Evolutionary conservation across 148 eudicot genomes (phyloP), one percentile per base, ranked within the genome.

Genomic region (Camellia japonica): DNA sequence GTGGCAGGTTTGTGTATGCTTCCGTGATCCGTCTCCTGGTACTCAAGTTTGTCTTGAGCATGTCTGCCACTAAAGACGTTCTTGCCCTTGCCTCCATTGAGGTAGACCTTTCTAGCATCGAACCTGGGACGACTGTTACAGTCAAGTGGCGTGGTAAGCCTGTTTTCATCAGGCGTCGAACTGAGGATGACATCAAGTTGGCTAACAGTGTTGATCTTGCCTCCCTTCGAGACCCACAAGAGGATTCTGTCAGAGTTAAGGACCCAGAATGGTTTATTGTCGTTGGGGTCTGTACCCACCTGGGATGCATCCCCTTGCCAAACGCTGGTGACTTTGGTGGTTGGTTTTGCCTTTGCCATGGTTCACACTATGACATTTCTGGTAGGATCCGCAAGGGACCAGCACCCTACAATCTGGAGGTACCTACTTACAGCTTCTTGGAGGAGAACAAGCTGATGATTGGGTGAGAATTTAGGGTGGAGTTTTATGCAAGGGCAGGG

Each of bases 261-360:
- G 69, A 84, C 47, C 87, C 87, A 6, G 87, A 84, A 61, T 84
- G 87, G 87, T 82, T 84, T 41, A 76, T 81, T 58, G 84, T 81
- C 20, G 30, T 84, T 51, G 87, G 87, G 19, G 87, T 84, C 1
- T 84, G 87, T 73, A 84, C 84, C 46, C 87, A 84, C 68, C 30
- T 84, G 81, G 83, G 86, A 1, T 84, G 83, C 74, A 84, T 84
- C 43, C 86, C 83, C 5, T 54, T 84, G 65, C 86, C 86, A 49
- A 84, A 84, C 78, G 84, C 87, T 74, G 84, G 87, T 51, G 87
- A 84, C 52, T 84, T 62, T 67, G 80, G 87, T n/a, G 87, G 87
- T 14, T 84, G 87, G 86, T 80, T 84, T 81, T 84, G 86, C 81
- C 86, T 84, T 8, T 84, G 86, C 76, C 84, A 81, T 73, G 87